These are phyloP conservation scores for Aspergillus thermomutatus DNA, from an alignment of 2,329 filamentous ascomycete species.

Conservation along the genomic window DNA sequence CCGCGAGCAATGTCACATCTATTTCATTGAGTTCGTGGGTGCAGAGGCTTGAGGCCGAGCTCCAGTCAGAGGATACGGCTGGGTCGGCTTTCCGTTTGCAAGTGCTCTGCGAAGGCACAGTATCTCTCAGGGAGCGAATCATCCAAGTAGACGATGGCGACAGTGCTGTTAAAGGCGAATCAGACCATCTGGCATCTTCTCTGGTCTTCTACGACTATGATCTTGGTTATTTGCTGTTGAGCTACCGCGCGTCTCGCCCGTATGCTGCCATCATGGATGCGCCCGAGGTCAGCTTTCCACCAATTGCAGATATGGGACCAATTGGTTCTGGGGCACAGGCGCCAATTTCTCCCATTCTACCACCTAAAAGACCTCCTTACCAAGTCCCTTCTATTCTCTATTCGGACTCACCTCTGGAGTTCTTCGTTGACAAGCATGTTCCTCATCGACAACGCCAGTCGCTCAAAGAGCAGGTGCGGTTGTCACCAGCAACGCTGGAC, in stretches of 20 bases:
- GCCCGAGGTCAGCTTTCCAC: slow-evolving; percentile 34
- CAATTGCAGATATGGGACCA: slow-evolving; percentile 22
- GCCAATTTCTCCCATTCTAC: slow-evolving; percentile 22
- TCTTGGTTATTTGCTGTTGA: slow-evolving; percentile 57
- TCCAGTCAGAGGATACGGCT: slow-evolving; percentile 49
- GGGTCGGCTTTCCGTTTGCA: slow-evolving; percentile 57
- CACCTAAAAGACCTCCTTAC: slow-evolving; percentile 41
- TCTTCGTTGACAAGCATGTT: slow-evolving; percentile 42
- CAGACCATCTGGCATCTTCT: slow-evolving; percentile 43
- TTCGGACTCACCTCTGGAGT: slow-evolving; percentile 34
- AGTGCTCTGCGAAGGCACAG: slow-evolving; percentile 51
- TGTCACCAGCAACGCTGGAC: slow-evolving; percentile 48
- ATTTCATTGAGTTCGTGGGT: slow-evolving; percentile 58
- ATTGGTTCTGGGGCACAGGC: slow-evolving; percentile 22
- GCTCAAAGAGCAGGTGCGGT: slow-evolving; percentile 44
- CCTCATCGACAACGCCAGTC: slow-evolving; percentile 41
- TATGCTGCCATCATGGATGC: slow-evolving; percentile 53
- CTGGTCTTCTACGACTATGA: slow-evolving; percentile 56
- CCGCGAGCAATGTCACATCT: slow-evolving; percentile 51
- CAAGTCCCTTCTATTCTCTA: slow-evolving; percentile 42
- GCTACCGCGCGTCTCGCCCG: slow-evolving; percentile 45
- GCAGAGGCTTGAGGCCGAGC: slow-evolving; percentile 54
- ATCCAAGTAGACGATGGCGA: slow-evolving; percentile 38
- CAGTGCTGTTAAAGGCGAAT: slow-evolving; percentile 13
- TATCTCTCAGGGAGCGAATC: slow-evolving; percentile 48